Percentiles rank a stretch among this genome's conserved stretches.
phyloP scores from a whole-genome alignment of 2,329 filamentous ascomycete genomes.

The Colletotrichum ledebouriae region DNA sequence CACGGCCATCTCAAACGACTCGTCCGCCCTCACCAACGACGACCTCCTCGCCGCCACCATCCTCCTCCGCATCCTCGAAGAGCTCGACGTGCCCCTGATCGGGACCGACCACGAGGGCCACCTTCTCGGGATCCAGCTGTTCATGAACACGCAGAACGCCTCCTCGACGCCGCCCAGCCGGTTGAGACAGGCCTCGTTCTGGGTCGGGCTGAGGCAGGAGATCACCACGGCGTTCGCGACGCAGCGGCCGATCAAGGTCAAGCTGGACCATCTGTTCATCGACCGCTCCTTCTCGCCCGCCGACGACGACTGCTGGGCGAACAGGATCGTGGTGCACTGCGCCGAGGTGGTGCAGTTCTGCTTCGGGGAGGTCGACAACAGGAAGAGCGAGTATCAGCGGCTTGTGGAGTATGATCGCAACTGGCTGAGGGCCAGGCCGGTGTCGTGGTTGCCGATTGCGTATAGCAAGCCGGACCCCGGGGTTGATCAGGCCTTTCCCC shows the following conservation, averaged over 20 bases:
- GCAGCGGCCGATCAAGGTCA: constrained; percentile 60
- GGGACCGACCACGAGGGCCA: constrained; percentile 62
- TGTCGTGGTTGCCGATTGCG: constrained; percentile 68
- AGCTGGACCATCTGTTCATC: constrained; percentile 63
- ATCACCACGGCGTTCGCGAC: constrained; percentile 69
- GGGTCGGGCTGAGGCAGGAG: constrained; percentile 69
- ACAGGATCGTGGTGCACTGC: constrained; percentile 71
- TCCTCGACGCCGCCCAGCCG: constrained; percentile 56
- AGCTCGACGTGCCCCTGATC: constrained; percentile 56
- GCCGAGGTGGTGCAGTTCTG: constrained; percentile 75
- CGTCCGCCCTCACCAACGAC: constrained; percentile 58
- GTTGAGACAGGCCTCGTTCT: constrained; percentile 68
- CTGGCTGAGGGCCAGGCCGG: constrained; percentile 62
- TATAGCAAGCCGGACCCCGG: constrained; percentile 52
- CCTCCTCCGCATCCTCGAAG: constrained; percentile 68
- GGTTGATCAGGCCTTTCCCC: constrained; percentile 63
- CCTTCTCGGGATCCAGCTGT: constrained; percentile 60
- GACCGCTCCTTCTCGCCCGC: constrained; percentile 62
- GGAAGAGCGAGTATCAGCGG: constrained; percentile 55
- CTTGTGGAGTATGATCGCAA: constrained; percentile 60
- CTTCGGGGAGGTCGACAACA: constrained; percentile 59
- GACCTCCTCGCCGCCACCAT: constrained; percentile 68
- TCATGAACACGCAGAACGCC: constrained; percentile 56
- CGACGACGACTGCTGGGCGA: constrained; percentile 69
- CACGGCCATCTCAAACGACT: constrained; percentile 57